Evolutionary conservation across 2,329 filamentous ascomycete genomes (phyloP), one percentile per base, ranked within the genome.

Genomic region (Trichoderma endophyticum): DNA sequence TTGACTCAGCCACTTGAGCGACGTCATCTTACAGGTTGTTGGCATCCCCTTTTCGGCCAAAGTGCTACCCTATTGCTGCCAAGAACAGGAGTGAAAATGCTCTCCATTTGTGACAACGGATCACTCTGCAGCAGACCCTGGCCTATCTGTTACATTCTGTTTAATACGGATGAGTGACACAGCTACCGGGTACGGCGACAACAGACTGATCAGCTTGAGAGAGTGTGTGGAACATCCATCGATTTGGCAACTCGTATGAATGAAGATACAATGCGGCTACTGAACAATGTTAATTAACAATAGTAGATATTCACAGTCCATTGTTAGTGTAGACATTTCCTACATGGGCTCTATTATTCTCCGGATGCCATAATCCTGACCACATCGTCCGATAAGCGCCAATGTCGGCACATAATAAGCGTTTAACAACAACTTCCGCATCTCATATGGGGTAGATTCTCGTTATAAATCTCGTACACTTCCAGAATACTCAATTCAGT

Each of bases 1-100:
- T 62, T 57, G 57, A 59, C 67, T 70, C 67, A 70, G 67, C 67
- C 67, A 70, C 67, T 39, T n/a, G 30, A 39, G 39, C 67, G 67
- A 70, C 67, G 67, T 70, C 67, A 70, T 70, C 67, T 70, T 36
- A 70, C 67, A 34, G 39, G 28, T 3, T 3, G 12, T 15, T 28
- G 21, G 43, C 6, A 67, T 26, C 18, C 34, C 11, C 11, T 57
- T 24, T 18, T 39, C 15, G 24, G 15, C n/a, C 32, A 21, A 9
- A 34, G 63, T 57, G 26, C 32, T 39, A 57, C 32, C 62, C 39
- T 32, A 51, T 11, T 21, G 28, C 39, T 32, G 26, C 62, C 28
- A 60, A 32, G 30, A 7, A 34, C 28, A 32, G 28, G 57, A 21
- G 15, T 24, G n/a, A 18, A 14, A 15, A 34, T 36, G 30, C 30